Percentiles rank a stretch among this genome's conserved stretches.
phyloP scores from a whole-genome alignment of 2,329 filamentous ascomycete genomes.

The Aspergillus puulaauensis region DNA sequence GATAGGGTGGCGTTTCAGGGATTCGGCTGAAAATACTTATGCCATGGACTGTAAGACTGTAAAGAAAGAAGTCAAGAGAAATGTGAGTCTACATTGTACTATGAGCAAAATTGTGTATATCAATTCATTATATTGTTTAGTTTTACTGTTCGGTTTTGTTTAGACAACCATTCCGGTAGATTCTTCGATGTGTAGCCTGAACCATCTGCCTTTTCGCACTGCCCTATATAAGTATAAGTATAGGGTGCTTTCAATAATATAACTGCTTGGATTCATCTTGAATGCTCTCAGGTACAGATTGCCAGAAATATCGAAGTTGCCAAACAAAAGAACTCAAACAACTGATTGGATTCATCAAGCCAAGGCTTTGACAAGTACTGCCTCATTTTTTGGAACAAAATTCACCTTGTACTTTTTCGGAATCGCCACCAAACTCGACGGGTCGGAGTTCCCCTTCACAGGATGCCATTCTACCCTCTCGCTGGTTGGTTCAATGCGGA shows the following conservation, averaged over 20 bases:
- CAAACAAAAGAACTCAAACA: neutral
- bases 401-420: constrained; percentile 58
- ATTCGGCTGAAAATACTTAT: neutral
- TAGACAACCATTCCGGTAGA: neutral
- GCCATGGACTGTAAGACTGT: constrained; percentile 5
- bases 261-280: neutral
- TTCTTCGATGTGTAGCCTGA: too few species aligned
- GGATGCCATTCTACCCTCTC: constrained; percentile 60
- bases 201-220: too few species aligned
- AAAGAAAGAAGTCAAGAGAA: constrained; percentile 4
- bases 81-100: neutral
- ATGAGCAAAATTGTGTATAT: neutral
- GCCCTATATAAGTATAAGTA: too few species aligned
- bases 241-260: too few species aligned
- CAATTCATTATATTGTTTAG: neutral
- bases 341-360: constrained; percentile 12
- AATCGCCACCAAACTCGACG: constrained; percentile 62
- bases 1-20: constrained; percentile 1
- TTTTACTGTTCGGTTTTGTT: neutral
- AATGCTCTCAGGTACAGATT: neutral
- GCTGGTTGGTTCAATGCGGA: constrained; percentile 54
- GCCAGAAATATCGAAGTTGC: neutral
- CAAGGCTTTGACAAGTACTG: constrained; percentile 46
- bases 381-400: constrained; percentile 57
- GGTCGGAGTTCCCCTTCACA: constrained; percentile 59